Evolutionary conservation across 441 rosid species (phyloP).

Genomic region (Adansonia grandidieri): DNA sequence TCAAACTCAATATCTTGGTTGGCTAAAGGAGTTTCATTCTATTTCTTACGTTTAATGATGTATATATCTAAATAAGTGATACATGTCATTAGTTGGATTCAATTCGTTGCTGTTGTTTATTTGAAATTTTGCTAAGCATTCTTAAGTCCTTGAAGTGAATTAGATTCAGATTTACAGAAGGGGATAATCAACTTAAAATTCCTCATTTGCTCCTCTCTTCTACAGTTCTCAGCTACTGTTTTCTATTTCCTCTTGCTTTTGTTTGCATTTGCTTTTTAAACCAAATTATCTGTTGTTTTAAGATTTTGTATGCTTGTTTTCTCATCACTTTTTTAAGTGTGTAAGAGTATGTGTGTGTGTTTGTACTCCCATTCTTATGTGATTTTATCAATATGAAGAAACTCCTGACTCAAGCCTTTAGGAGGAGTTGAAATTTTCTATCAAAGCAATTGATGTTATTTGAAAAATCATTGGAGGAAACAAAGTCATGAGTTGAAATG

Average conservation of each 20-base stretch:
- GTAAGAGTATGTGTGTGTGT: neutral
- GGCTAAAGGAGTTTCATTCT: neutral
- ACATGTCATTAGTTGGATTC: neutral
- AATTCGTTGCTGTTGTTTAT: neutral
- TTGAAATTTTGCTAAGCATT: neutral
- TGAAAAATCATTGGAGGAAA: neutral
- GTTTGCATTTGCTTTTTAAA: neutral
- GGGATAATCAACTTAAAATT: neutral
- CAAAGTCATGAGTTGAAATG: conserved; percentile 6
- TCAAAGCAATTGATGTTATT: neutral
- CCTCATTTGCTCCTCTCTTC: neutral
- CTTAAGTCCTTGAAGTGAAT: neutral
- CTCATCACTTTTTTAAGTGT: neutral
- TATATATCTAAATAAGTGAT: neutral
- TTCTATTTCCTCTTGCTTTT: neutral
- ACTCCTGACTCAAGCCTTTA: neutral
- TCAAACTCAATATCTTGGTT: neutral
- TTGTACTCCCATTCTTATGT: neutral
- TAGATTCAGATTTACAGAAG: neutral
- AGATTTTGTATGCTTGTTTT: neutral
- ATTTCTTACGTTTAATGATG: neutral
- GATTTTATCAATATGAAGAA: neutral
- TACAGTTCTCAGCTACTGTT: neutral
- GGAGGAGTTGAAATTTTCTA: neutral
- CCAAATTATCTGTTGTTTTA: neutral